Evolutionary conservation across 23 red algal species (phyloP).

Genomic region (Cyanidiococcus yangmingshanensis): DNA sequence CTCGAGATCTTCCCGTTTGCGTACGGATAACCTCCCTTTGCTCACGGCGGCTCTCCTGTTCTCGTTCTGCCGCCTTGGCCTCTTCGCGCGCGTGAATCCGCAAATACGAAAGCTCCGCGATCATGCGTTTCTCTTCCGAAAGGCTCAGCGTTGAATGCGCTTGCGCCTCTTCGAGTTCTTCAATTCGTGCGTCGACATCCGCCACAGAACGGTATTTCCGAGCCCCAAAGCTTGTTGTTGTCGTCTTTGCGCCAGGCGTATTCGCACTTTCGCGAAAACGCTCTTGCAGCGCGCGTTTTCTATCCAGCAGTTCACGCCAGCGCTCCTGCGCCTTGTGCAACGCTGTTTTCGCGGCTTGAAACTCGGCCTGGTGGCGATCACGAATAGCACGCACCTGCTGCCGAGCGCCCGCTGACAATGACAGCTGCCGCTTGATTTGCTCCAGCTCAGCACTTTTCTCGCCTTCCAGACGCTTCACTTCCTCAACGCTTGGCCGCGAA

Average conservation of each 20-base stretch:
- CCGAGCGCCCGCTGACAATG: neutral
- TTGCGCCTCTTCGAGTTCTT: neutral
- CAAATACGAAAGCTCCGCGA: neutral
- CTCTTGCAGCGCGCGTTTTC: constrained; percentile 10
- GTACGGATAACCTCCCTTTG: neutral
- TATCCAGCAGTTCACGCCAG: neutral
- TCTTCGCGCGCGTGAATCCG: constrained; percentile 7
- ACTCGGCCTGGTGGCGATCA: neutral
- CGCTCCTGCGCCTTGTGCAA: neutral
- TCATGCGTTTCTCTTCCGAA: constrained; percentile 2
- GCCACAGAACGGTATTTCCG: constrained; percentile 6
- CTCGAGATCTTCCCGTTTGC: neutral
- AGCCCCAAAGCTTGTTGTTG: neutral
- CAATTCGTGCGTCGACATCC: constrained; percentile 11
- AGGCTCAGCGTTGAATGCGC: constrained; percentile 18
- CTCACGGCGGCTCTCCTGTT: neutral
- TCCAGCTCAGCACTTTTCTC: neutral
- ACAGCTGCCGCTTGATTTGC: neutral
- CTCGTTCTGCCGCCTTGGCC: neutral
- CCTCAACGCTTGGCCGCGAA: constrained; percentile 1
- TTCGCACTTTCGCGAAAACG: neutral
- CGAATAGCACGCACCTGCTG: constrained; percentile 3
- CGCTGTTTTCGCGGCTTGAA: neutral
- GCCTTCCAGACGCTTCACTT: neutral
- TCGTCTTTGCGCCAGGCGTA: neutral